Evolutionary conservation across 2,329 filamentous ascomycete species (phyloP).

Genomic region (Fusarium circinatum): DNA sequence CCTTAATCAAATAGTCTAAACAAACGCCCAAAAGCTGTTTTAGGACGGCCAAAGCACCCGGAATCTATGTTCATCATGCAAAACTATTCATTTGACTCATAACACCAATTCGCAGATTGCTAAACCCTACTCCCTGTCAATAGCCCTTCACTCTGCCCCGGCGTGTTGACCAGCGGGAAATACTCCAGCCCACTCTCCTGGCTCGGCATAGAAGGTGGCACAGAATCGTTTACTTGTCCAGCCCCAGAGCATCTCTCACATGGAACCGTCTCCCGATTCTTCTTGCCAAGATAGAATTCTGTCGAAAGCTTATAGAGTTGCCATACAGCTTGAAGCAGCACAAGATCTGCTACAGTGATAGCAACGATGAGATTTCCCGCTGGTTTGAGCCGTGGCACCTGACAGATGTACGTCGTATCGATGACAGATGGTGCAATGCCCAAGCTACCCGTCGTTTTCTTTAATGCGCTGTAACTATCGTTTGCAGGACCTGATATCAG

Average conservation of each 20-base stretch:
- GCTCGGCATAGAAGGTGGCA: background rate
- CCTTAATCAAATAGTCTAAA: background rate
- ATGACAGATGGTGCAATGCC: background rate
- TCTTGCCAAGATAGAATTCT: background rate
- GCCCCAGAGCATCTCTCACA: background rate
- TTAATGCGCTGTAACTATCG: background rate
- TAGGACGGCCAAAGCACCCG: too few relatives aligned
- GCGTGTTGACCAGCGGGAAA: background rate
- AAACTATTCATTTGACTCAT: rapidly evolving
- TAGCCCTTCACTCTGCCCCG: background rate
- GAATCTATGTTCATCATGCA: background rate
- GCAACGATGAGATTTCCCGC: background rate
- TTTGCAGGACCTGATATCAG: background rate
- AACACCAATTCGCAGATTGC: background rate
- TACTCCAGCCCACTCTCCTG: background rate
- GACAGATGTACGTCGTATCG: background rate
- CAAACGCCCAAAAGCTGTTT: background rate
- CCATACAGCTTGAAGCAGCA: background rate
- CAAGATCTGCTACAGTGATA: background rate
- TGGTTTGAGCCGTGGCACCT: background rate
- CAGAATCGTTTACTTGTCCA: background rate
- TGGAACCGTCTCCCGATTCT: background rate
- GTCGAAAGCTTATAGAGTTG: background rate
- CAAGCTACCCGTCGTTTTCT: background rate
- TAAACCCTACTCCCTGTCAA: background rate